phyloP scores from a whole-genome alignment of 1,284 basidiomycete genomes.

The Ceratobasidium sp. region DNA sequence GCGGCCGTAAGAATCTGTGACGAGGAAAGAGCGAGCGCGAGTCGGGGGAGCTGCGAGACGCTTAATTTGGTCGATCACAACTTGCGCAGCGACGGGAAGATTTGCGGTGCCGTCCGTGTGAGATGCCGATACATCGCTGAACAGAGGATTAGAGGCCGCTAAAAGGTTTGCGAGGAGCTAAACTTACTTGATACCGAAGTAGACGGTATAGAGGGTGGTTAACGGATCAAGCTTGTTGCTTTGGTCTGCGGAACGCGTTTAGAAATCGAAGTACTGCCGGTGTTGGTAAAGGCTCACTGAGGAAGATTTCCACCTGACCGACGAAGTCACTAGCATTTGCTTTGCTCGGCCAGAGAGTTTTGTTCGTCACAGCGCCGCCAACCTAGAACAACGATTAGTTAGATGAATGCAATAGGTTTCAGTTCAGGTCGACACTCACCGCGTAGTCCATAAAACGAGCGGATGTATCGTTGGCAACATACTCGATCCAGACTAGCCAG shows the following conservation, averaged over 20 bases:
- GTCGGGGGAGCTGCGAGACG: slow-evolving; percentile 60
- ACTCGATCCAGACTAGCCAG: slow-evolving; percentile 58
- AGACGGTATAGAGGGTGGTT: slow-evolving; percentile 59
- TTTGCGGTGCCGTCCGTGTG: slow-evolving; percentile 57
- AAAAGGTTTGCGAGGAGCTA: no score
- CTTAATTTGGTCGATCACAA: slow-evolving; percentile 59
- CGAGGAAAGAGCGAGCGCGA: slow-evolving; percentile 62
- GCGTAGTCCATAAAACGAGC: slow-evolving; percentile 63
- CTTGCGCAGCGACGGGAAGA: slow-evolving; percentile 57
- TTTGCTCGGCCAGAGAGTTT: slow-evolving; percentile 57
- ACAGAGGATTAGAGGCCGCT: background rate
- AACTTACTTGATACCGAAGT: slow-evolving; percentile 60
- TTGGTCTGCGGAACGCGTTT: slow-evolving; percentile 55
- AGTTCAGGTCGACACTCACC: slow-evolving; percentile 53
- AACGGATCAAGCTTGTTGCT: slow-evolving; percentile 55
- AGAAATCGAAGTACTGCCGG: slow-evolving; percentile 47
- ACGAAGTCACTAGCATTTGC: slow-evolving; percentile 56
- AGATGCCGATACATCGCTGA: slow-evolving; percentile 56
- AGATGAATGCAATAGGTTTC: slow-evolving; percentile 21
- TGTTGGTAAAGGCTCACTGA: background rate
- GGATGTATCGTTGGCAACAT: slow-evolving; percentile 56
- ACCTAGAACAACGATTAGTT: slow-evolving; percentile 53
- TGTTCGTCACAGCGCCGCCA: slow-evolving; percentile 58
- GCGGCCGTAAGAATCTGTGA: slow-evolving; percentile 65
- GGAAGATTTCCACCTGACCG: slow-evolving; percentile 54